Conservation (phyloP, 306 rosid genomes). For the Pyrus betulifolia region DNA sequence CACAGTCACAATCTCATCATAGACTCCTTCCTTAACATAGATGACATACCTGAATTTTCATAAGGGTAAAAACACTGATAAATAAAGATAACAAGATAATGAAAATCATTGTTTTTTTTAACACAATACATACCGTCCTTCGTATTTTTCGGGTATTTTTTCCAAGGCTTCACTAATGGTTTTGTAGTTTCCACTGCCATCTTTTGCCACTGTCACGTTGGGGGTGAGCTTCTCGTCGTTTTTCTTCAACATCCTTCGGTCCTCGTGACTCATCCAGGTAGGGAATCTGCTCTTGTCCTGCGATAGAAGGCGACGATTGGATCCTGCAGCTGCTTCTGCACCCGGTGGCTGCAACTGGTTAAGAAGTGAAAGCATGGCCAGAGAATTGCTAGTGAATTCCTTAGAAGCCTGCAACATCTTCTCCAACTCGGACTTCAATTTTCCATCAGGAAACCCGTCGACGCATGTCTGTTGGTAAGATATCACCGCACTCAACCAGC, state of each 20-base stretch:
- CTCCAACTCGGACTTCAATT: constrained; percentile 36
- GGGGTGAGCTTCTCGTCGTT: constrained; percentile 44
- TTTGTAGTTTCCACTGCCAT: constrained; percentile 64
- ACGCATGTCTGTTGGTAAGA: constrained; percentile 63
- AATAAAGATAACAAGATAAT: background rate
- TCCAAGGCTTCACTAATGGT: constrained; percentile 57
- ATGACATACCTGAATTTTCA: constrained; percentile 53
- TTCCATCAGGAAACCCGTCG: constrained; percentile 67
- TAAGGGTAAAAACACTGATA: background rate
- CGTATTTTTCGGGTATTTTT: constrained; percentile 40
- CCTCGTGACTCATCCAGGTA: constrained; percentile 42
- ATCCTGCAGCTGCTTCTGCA: background rate
- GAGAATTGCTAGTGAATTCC: constrained; percentile 67
- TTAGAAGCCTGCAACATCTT: constrained; percentile 21
- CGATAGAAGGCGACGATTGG: constrained; percentile 29
- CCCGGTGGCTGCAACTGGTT: constrained; percentile 12
- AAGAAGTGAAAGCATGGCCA: constrained; percentile 47
- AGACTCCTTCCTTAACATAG: constrained; percentile 65
- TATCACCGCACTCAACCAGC: constrained; percentile 83
- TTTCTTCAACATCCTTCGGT: constrained; percentile 56
- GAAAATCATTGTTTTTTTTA: background rate
- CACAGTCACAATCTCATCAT: constrained; percentile 52
- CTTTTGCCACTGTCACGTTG: constrained; percentile 67
- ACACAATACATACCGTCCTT: constrained; percentile 44
- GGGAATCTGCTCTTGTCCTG: constrained; percentile 45